Evolutionary conservation across 441 rosid genomes (phyloP).

Genomic region (Euphorbia corollata): DNA sequence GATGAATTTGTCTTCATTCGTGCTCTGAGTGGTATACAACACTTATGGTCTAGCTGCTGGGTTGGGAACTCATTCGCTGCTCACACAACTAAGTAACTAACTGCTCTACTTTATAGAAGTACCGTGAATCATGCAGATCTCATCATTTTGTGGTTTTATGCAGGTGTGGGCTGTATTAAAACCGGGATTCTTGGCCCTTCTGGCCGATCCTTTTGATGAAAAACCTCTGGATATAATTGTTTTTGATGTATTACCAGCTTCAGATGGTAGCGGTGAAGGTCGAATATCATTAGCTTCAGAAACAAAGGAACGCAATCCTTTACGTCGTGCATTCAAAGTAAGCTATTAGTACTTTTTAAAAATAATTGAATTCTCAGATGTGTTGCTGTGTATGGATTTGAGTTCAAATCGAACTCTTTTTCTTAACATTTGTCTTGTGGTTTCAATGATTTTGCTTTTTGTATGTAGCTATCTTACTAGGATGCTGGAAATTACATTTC

Average conservation of each 20-base stretch:
- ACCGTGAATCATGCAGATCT: background rate
- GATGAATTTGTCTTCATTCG: background rate
- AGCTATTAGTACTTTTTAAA: constrained; percentile 18
- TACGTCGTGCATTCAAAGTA: constrained; percentile 90
- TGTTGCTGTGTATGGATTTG: background rate
- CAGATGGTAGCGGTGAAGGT: constrained; percentile 75
- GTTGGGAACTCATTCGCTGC: background rate
- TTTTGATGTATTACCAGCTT: constrained; percentile 87
- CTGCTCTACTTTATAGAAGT: background rate
- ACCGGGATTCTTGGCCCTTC: constrained; percentile 93
- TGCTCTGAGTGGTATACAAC: background rate
- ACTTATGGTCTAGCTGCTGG: background rate
- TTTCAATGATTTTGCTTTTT: constrained; percentile 4
- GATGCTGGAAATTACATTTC: constrained; percentile 1
- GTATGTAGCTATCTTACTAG: background rate
- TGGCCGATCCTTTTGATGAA: constrained; percentile 76
- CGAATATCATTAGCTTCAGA: constrained; percentile 73
- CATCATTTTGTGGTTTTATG: constrained; percentile 20
- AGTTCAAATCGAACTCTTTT: background rate
- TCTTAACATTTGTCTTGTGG: constrained; percentile 7
- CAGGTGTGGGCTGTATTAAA: constrained; percentile 99
- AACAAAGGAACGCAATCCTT: constrained; percentile 86
- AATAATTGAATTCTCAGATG: background rate
- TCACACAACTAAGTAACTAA: background rate
- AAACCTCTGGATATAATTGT: constrained; percentile 88